Conservation (phyloP, 257 asterid genomes). For the Rubia yunnanensis region DNA sequence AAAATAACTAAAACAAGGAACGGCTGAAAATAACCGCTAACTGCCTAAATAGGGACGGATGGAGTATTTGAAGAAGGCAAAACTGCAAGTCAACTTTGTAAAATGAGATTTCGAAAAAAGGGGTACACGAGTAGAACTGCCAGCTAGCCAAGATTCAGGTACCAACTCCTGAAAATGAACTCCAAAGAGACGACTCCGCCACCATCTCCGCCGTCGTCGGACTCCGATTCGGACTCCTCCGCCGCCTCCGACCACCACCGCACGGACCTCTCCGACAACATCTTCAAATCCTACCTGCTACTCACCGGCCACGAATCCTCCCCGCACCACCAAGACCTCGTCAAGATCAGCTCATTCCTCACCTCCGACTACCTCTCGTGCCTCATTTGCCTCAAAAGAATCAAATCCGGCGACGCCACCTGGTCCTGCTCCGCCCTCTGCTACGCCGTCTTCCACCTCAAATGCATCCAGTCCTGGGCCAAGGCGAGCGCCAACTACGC, state of each 20-base stretch:
- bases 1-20: too few species aligned
- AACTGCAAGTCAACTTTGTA: not conserved
- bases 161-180: conserved; percentile 28
- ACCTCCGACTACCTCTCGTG: conserved; percentile 90
- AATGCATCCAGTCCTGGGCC: conserved; percentile 94
- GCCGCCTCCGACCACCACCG: conserved; percentile 21
- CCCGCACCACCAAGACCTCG: conserved; percentile 49
- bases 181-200: conserved; percentile 18
- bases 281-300: conserved; percentile 73
- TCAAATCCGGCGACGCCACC: conserved; percentile 73
- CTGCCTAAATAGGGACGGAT: too few species aligned
- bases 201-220: conserved; percentile 45
- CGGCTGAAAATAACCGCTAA: too few species aligned
- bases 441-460: conserved; percentile 84
- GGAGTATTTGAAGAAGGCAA: too few species aligned
- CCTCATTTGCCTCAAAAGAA: conserved; percentile 90
- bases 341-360: conserved; percentile 84
- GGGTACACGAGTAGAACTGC: too few species aligned
- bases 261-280: conserved; percentile 64
- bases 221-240: conserved; percentile 57
- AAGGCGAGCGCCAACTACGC: conserved; percentile 62
- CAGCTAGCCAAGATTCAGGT: too few species aligned
- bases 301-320: conserved; percentile 30
- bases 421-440: conserved; percentile 90
- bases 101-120: not conserved